These are phyloP conservation scores for Hydnomerulius pinastri DNA, from an alignment of 768 basidiomycete species.

Conservation along the genomic window DNA sequence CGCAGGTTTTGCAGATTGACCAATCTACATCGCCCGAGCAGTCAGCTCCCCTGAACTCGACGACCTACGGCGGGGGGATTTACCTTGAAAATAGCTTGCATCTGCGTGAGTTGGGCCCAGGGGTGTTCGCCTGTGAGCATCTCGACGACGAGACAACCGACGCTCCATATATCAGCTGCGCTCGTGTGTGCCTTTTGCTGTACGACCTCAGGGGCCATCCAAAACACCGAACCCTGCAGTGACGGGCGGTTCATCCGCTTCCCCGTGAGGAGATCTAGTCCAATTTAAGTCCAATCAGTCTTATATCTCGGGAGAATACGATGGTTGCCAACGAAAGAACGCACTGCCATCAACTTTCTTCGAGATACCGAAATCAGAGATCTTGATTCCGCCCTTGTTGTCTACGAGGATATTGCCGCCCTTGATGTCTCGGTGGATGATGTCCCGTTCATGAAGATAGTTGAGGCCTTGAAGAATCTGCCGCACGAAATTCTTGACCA, in stretches of 20 bases:
- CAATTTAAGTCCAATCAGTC: conserved; percentile 1
- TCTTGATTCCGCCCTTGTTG: conserved; percentile 97
- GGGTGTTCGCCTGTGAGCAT: conserved; percentile 97
- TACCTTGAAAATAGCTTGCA: conserved; percentile 99
- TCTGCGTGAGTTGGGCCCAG: conserved; percentile 94
- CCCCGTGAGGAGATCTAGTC: conserved; percentile 48
- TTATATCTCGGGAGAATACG: conserved; percentile 35
- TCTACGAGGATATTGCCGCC: conserved; percentile 98
- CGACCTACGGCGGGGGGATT: conserved; percentile 1
- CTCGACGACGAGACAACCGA: conserved; percentile 92
- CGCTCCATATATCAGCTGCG: conserved; percentile 96
- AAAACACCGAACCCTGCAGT: conserved; percentile 96
- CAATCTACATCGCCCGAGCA: no score
- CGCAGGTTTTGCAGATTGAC: conserved; percentile 82
- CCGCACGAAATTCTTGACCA: conserved; percentile 90
- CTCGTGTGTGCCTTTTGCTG: conserved; percentile 91
- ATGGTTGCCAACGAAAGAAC: conserved; percentile 35
- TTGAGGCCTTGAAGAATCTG: conserved; percentile 88
- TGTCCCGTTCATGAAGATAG: conserved; percentile 90
- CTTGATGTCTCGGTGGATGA: conserved; percentile 98
- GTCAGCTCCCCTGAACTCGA: no score
- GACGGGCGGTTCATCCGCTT: conserved; percentile 87
- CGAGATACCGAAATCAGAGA: conserved; percentile 95
- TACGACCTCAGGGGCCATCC: conserved; percentile 99
- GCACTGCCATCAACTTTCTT: conserved; percentile 96